Percentiles rank a stretch among this genome's conserved stretches.
Evolutionary conservation across 2,329 filamentous ascomycete species (phyloP).

Genomic region (Aspergillus pseudonomiae): DNA sequence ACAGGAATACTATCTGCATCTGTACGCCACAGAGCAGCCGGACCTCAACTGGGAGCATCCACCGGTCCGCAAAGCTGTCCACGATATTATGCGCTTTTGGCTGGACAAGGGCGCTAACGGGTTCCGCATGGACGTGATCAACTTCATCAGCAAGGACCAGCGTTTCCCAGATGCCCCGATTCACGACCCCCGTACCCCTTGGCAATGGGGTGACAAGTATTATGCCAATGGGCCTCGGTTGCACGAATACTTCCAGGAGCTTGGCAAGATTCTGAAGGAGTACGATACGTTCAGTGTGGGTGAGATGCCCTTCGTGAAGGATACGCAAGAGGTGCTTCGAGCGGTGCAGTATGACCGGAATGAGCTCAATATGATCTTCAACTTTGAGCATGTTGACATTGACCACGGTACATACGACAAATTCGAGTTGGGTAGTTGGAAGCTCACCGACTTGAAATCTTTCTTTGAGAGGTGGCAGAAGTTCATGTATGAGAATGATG

Average conservation of each 20-base stretch:
- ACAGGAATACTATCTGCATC: conserved; percentile 73
- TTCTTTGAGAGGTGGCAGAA: conserved; percentile 62
- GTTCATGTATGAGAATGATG: conserved; percentile 61
- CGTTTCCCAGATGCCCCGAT: conserved; percentile 53
- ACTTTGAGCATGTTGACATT: conserved; percentile 69
- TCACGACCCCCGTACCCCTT: conserved; percentile 23
- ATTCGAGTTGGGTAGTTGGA: conserved; percentile 52
- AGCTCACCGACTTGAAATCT: conserved; percentile 55
- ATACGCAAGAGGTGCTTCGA: conserved; percentile 54
- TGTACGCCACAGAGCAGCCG: conserved; percentile 76
- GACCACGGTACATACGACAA: conserved; percentile 57
- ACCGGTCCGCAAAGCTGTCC: conserved; percentile 68
- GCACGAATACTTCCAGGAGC: conserved; percentile 60
- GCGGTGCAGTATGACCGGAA: conserved; percentile 59
- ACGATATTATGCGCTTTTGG: conserved; percentile 78
- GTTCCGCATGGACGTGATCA: conserved; percentile 76
- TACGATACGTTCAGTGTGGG: conserved; percentile 64
- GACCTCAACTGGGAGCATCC: conserved; percentile 85
- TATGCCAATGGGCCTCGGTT: conserved; percentile 62
- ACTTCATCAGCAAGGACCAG: conserved; percentile 69
- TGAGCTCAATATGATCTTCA: conserved; percentile 73
- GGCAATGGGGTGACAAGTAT: conserved; percentile 42
- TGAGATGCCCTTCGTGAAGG: conserved; percentile 59
- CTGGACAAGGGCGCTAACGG: conserved; percentile 72
- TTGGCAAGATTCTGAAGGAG: conserved; percentile 57